phyloP scores from a whole-genome alignment of 2,329 filamentous ascomycete genomes.

The Penicillium crustosum region DNA sequence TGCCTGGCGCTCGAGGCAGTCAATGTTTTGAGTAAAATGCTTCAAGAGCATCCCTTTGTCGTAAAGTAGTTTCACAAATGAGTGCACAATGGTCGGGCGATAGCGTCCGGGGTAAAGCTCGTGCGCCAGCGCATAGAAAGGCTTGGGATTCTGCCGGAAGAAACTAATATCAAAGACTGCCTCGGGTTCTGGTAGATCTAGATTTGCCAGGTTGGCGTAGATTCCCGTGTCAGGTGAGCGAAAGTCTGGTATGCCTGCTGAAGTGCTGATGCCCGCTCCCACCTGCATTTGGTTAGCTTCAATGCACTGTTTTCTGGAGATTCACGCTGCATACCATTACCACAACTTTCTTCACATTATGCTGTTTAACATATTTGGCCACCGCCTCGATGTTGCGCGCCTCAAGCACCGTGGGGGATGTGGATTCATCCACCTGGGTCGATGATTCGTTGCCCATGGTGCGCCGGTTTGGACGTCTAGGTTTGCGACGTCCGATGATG shows the following conservation, averaged over 20 bases:
- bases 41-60: constrained; percentile 76
- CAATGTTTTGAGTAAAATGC: constrained; percentile 97
- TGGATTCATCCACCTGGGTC: constrained; percentile 62
- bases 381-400: constrained; percentile 70
- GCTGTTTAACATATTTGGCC: constrained; percentile 75
- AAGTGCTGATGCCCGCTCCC: constrained; percentile 72
- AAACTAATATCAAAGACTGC: constrained; percentile 92
- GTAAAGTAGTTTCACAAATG: constrained; percentile 79
- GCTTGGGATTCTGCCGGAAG: constrained; percentile 78
- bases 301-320: neutral
- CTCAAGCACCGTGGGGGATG: constrained; percentile 63
- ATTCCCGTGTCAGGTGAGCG: constrained; percentile 88
- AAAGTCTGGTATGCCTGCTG: constrained; percentile 78
- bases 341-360: constrained; percentile 68
- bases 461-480: constrained; percentile 21
- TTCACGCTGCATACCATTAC: constrained; percentile 61
- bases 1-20: constrained; percentile 85
- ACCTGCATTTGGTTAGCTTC: constrained; percentile 49
- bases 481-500: constrained; percentile 27
- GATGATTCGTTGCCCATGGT: constrained; percentile 86
- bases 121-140: constrained; percentile 88
- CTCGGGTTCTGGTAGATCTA: constrained; percentile 85
- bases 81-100: constrained; percentile 84
- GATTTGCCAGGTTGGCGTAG: constrained; percentile 83
- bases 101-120: constrained; percentile 91